Conservation (phyloP, 164 flowering plant genomes). For the Berberis thunbergii region DNA sequence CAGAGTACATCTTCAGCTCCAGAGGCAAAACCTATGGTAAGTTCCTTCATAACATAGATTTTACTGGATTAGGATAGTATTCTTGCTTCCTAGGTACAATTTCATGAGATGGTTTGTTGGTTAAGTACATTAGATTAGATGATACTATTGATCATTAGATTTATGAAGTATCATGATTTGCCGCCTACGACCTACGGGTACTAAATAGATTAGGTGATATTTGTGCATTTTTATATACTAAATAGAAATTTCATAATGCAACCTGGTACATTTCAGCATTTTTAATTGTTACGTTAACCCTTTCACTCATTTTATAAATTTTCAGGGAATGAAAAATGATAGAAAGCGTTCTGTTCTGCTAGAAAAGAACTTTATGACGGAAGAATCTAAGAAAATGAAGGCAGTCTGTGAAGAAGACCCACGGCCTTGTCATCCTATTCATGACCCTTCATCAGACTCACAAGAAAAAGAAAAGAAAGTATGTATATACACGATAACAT, state of each 20-base stretch:
- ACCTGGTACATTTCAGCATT: no score
- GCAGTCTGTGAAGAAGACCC: neutral
- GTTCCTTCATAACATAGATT: neutral
- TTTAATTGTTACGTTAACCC: neutral
- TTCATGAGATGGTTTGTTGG: no score
- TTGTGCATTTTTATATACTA: neutral
- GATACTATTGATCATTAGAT: no score
- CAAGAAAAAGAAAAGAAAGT: neutral
- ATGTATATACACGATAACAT: neutral
- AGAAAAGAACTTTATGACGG: neutral
- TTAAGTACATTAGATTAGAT: no score
- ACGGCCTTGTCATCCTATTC: neutral
- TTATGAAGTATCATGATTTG: no score
- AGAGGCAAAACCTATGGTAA: neutral
- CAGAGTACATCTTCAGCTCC: neutral
- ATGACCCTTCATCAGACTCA: neutral
- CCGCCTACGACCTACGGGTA: no score
- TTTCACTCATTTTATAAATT: neutral
- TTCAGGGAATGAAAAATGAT: neutral
- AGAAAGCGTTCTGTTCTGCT: neutral
- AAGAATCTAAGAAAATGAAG: neutral
- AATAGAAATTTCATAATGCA: neutral
- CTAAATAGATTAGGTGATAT: neutral
- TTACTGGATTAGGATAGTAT: no score
- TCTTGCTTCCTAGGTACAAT: no score